phyloP scores from a whole-genome alignment of 1,284 basidiomycete species.

The Irpex sp. region DNA sequence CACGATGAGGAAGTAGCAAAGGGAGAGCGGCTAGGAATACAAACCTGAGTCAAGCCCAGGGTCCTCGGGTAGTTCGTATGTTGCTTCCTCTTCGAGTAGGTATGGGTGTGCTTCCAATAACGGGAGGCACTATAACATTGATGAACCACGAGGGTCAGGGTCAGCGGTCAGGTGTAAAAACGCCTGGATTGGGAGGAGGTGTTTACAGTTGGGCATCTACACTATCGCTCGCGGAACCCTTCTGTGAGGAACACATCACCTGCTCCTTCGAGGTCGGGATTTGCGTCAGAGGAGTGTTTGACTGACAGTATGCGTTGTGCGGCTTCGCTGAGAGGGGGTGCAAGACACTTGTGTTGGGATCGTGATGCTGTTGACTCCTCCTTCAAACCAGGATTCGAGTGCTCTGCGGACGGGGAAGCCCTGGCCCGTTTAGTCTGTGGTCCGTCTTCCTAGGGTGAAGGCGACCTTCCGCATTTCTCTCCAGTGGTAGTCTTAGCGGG shows the following conservation, averaged over 20 bases:
- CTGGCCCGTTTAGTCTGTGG: constrained; percentile 49
- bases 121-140: constrained; percentile 47
- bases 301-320: constrained; percentile 39
- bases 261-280: constrained; percentile 30
- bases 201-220: constrained; percentile 55
- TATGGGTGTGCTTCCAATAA: constrained; percentile 49
- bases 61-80: constrained; percentile 78
- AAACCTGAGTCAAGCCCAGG: constrained; percentile 61
- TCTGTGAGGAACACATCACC: constrained; percentile 73
- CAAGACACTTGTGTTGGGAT: constrained; percentile 37
- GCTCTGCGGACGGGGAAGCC: constrained; percentile 15
- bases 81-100: constrained; percentile 74
- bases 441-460: constrained; percentile 26
- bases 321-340: constrained; percentile 41
- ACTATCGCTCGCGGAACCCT: constrained; percentile 72
- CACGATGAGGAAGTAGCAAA: background rate
- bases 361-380: background rate
- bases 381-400: background rate
- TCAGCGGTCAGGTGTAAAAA: background rate
- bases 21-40: constrained; percentile 6
- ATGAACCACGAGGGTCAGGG: background rate
- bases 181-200: constrained; percentile 19
- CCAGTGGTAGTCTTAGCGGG: constrained; percentile 20
- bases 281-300: background rate
- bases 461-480: constrained; percentile 49